These are phyloP conservation scores for Wickerhamiella pararugosa DNA, from an alignment of 1,139 yeast species.

Conservation along the genomic window DNA sequence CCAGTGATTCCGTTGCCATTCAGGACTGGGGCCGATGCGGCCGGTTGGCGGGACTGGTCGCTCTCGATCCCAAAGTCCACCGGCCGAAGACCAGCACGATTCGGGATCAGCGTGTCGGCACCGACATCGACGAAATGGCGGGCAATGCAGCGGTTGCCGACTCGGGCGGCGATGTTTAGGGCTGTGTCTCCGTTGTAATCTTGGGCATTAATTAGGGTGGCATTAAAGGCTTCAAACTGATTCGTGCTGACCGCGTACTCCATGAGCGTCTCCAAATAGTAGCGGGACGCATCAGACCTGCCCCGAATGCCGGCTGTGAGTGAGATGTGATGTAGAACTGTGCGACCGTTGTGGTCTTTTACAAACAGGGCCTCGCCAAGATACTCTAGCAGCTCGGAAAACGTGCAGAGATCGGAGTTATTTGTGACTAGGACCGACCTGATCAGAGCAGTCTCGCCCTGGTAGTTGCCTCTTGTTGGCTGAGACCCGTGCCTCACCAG, in stretches of 20 bases:
- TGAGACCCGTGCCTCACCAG: conserved; percentile 55
- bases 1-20: conserved; percentile 1
- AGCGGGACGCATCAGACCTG: conserved; percentile 52
- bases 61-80: conserved; percentile 55
- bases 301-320: conserved; percentile 60
- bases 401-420: conserved; percentile 60
- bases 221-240: conserved; percentile 43
- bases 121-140: conserved; percentile 71
- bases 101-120: conserved; percentile 66
- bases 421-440: conserved; percentile 83
- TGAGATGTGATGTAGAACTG: conserved; percentile 88
- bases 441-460: conserved; percentile 83
- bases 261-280: conserved; percentile 59
- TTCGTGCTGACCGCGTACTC: conserved; percentile 66
- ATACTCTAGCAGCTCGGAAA: conserved; percentile 55
- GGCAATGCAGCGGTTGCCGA: conserved; percentile 69
- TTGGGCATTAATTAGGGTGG: conserved; percentile 54
- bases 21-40: neutral
- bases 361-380: conserved; percentile 63
- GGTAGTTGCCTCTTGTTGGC: conserved; percentile 57
- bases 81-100: conserved; percentile 76
- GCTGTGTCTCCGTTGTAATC: conserved; percentile 76
- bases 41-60: conserved; percentile 3
- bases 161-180: conserved; percentile 63
- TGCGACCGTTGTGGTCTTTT: conserved; percentile 62